Conservation (phyloP, 768 basidiomycete genomes). For the Albatrellus ellisii region DNA sequence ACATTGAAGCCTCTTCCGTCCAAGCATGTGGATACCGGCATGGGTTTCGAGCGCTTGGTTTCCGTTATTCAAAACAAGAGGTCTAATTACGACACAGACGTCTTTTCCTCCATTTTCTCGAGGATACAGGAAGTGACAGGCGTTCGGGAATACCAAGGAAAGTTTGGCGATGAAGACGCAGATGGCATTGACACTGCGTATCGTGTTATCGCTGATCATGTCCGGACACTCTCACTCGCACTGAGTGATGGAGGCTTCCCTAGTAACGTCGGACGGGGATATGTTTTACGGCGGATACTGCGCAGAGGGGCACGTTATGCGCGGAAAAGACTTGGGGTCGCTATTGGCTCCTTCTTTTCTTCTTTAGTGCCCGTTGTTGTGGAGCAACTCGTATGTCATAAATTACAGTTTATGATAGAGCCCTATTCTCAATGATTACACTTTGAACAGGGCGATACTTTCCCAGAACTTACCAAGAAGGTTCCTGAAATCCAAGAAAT, state of each 20-base stretch:
- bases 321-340: conserved; percentile 85
- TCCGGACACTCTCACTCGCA: conserved; percentile 90
- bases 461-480: conserved; percentile 86
- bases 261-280: conserved; percentile 92
- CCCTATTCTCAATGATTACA: conserved; percentile 8
- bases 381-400: conserved; percentile 68
- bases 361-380: conserved; percentile 82
- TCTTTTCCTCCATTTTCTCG: conserved; percentile 81
- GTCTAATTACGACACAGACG: conserved; percentile 98
- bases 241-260: conserved; percentile 95
- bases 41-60: conserved; percentile 98
- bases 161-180: conserved; percentile 86
- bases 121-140: conserved; percentile 84
- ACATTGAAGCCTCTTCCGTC: conserved; percentile 70
- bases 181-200: conserved; percentile 98
- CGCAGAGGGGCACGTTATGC: conserved; percentile 92
- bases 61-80: conserved; percentile 82
- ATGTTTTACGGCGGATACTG: conserved; percentile 90
- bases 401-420: too few relatives aligned
- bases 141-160: conserved; percentile 77
- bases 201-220: conserved; percentile 93
- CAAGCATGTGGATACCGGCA: conserved; percentile 96
- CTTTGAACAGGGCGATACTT: conserved; percentile 53
- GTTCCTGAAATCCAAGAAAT: conserved; percentile 84
- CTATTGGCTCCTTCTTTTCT: conserved; percentile 92